Conservation (phyloP, 257 asterid species). For the Cordia subcordata region DNA sequence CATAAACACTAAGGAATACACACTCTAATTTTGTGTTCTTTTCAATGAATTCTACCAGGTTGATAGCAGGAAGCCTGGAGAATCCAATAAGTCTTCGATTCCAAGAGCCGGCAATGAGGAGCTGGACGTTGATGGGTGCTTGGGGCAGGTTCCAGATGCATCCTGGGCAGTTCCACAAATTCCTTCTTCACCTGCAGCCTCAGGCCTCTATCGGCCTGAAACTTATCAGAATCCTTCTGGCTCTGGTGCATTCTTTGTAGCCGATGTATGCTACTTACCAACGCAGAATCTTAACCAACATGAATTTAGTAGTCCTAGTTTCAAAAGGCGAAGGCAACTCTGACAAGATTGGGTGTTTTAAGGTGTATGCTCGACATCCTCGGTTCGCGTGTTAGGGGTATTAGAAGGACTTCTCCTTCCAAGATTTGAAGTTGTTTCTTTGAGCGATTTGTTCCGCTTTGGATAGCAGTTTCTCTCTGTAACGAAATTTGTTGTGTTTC, state of each 20-base stretch:
- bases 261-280: constrained; percentile 47
- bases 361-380: too few species aligned
- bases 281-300: constrained; percentile 18
- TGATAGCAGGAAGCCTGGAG: constrained; percentile 68
- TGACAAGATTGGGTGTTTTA: constrained; percentile 9
- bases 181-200: constrained; percentile 86
- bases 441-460: too few species aligned
- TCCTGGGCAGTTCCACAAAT: constrained; percentile 78
- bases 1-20: too few species aligned
- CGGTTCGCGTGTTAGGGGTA: too few species aligned
- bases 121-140: constrained; percentile 51
- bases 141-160: constrained; percentile 58
- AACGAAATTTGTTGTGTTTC: too few species aligned
- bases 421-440: too few species aligned
- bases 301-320: constrained; percentile 23
- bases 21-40: too few species aligned
- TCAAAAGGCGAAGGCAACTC: constrained; percentile 42
- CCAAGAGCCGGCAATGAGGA: constrained; percentile 50
- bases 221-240: constrained; percentile 14
- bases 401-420: too few species aligned
- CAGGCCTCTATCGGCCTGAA: constrained; percentile 70
- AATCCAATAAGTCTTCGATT: constrained; percentile 43
- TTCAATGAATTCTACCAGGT: constrained; percentile 32
- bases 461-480: too few species aligned
- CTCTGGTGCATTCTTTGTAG: constrained; percentile 45